These are phyloP conservation scores for Lecanicillium sp. DNA, from an alignment of 2,329 filamentous ascomycete genomes.

Conservation along the genomic window DNA sequence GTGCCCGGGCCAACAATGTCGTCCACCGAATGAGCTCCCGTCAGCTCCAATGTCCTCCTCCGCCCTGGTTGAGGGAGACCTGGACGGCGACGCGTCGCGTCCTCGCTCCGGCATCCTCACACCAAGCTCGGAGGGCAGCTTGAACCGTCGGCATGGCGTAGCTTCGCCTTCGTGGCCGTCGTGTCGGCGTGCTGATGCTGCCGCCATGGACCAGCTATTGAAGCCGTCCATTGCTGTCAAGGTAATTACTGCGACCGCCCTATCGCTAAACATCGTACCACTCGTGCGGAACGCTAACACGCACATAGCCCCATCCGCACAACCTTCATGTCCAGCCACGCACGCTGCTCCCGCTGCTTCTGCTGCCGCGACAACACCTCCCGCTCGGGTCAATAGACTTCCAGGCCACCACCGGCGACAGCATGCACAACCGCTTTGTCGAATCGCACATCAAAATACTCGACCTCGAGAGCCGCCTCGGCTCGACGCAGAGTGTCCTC, in stretches of 20 bases:
- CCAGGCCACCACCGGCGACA: conserved; percentile 37
- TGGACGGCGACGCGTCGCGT: conserved; percentile 45
- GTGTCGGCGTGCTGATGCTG: conserved; percentile 27
- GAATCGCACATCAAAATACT: conserved; percentile 56
- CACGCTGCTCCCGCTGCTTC: conserved; percentile 51
- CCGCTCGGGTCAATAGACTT: conserved; percentile 56
- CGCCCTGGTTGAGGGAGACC: conserved; percentile 29
- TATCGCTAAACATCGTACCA: too few species aligned
- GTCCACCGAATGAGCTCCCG: conserved; percentile 1
- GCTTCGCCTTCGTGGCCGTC: conserved; percentile 21
- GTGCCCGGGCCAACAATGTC: too few species aligned
- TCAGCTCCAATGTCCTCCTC: conserved; percentile 23
- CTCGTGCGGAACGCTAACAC: conserved; percentile 1
- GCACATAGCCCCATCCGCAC: conserved; percentile 45
- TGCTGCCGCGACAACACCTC: conserved; percentile 53
- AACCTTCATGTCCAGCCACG: conserved; percentile 45
- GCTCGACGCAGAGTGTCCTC: conserved; percentile 46
- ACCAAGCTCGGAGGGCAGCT: conserved; percentile 29
- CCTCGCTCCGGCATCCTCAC: conserved; percentile 33
- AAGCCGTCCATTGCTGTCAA: conserved; percentile 44
- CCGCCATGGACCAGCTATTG: conserved; percentile 44
- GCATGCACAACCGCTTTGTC: conserved; percentile 48
- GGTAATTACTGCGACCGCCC: too few species aligned
- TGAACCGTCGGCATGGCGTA: conserved; percentile 25
- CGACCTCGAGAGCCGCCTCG: conserved; percentile 54